These are phyloP conservation scores for Tetracladium marchalianum DNA, from an alignment of 495 filamentous ascomycete species.

Conservation along the genomic window DNA sequence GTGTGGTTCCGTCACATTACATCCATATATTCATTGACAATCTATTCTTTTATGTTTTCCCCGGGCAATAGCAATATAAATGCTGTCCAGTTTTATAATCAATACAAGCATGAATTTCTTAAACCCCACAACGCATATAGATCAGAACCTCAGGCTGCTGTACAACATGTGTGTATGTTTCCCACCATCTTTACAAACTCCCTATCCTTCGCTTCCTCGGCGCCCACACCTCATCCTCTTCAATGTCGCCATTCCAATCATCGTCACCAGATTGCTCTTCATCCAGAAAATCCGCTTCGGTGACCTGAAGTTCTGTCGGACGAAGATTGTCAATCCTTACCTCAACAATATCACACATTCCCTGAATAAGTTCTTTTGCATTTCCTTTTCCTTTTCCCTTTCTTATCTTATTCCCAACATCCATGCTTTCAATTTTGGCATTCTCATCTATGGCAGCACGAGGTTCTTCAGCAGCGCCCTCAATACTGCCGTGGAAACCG, in stretches of 20 bases:
- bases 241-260: slow-evolving; percentile 59
- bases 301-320: slow-evolving; percentile 59
- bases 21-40: no score
- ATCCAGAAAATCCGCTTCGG: slow-evolving; percentile 74
- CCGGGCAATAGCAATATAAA: no score
- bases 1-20: no score
- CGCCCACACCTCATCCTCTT: neutral
- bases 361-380: slow-evolving; percentile 44
- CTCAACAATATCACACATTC: slow-evolving; percentile 71
- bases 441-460: no score
- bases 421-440: neutral
- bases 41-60: no score
- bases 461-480: no score
- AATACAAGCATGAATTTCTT: no score
- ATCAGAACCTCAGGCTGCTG: no score
- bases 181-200: neutral
- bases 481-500: no score
- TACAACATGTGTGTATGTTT: no score
- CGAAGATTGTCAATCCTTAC: slow-evolving; percentile 77
- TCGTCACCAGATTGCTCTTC: slow-evolving; percentile 64
- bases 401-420: neutral
- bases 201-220: neutral
- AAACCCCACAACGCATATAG: no score
- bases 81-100: no score
- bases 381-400: slow-evolving; percentile 5